Evolutionary conservation across 495 filamentous ascomycete species (phyloP).

Genomic region (Trichoderma parareesei): DNA sequence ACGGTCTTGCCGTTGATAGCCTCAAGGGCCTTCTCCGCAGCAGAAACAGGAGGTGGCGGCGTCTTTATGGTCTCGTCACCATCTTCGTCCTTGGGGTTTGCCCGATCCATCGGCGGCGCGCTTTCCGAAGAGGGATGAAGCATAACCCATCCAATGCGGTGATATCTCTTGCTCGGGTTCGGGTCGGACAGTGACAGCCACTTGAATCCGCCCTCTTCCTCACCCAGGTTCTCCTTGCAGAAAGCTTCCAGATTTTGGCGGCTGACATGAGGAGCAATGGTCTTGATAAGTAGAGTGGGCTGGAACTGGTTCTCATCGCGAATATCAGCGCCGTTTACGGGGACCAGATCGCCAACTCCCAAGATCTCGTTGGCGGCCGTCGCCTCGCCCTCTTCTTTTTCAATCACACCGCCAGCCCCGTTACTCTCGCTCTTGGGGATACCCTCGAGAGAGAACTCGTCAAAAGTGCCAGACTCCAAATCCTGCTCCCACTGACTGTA

Average conservation of each 20-base stretch:
- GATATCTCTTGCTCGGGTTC: conserved; percentile 92
- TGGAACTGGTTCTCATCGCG: conserved; percentile 75
- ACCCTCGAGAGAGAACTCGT: conserved; percentile 90
- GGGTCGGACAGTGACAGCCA: conserved; percentile 92
- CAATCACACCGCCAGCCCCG: conserved; percentile 73
- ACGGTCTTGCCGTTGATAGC: conserved; percentile 95
- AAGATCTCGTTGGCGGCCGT: conserved; percentile 86
- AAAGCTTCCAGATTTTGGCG: conserved; percentile 88
- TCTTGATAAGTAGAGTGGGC: conserved; percentile 94
- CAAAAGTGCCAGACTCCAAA: conserved; percentile 72
- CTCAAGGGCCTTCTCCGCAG: conserved; percentile 79
- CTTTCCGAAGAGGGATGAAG: conserved; percentile 68
- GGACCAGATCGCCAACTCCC: conserved; percentile 81
- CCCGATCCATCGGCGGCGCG: conserved; percentile 49
- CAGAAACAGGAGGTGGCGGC: conserved; percentile 34
- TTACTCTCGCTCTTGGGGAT: conserved; percentile 92
- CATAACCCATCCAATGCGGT: conserved; percentile 98
- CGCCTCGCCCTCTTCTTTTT: conserved; percentile 91
- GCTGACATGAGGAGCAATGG: conserved; percentile 91
- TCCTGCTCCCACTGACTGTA: conserved; percentile 83
- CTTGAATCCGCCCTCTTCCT: conserved; percentile 78
- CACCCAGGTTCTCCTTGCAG: conserved; percentile 83
- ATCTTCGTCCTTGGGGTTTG: conserved; percentile 54
- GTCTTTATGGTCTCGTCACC: conserved; percentile 17
- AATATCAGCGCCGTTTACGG: conserved; percentile 68